Conservation (phyloP, 495 filamentous ascomycete species). For the Diplogelasinospora grovesii region DNA sequence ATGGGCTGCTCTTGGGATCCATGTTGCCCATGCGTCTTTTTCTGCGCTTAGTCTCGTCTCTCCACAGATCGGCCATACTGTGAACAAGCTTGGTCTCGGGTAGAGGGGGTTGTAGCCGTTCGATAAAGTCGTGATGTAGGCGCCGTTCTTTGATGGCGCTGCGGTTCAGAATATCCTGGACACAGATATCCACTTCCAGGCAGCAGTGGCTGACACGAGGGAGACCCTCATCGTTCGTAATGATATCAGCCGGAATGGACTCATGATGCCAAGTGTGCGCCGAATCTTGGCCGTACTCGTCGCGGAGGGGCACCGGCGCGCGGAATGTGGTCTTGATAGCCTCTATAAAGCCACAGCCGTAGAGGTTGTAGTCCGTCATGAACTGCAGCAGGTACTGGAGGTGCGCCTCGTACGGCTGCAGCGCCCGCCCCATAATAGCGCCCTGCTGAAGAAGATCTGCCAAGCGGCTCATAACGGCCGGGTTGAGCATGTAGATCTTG, state of each 20-base stretch:
- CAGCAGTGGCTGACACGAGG: slow-evolving; percentile 80
- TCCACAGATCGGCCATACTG: slow-evolving; percentile 92
- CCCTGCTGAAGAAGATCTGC: slow-evolving; percentile 82
- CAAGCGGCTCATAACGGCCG: slow-evolving; percentile 70
- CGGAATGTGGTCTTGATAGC: slow-evolving; percentile 59
- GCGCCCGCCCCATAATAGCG: slow-evolving; percentile 67
- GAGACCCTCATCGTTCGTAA: slow-evolving; percentile 56
- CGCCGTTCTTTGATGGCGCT: slow-evolving; percentile 60
- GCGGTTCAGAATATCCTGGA: slow-evolving; percentile 83
- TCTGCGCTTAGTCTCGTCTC: slow-evolving; percentile 76
- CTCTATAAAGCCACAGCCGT: slow-evolving; percentile 80
- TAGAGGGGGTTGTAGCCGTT: slow-evolving; percentile 57
- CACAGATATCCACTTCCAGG: slow-evolving; percentile 82
- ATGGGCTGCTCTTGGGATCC: slow-evolving; percentile 62
- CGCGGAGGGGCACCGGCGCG: slow-evolving; percentile 60
- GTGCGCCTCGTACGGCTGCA: slow-evolving; percentile 93
- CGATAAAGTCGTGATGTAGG: slow-evolving; percentile 83
- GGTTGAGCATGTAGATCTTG: slow-evolving; percentile 90
- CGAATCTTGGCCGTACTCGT: slow-evolving; percentile 45
- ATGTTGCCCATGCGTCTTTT: slow-evolving; percentile 58
- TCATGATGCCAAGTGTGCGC: slow-evolving; percentile 74
- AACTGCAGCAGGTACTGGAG: slow-evolving; percentile 88
- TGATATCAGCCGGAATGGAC: slow-evolving; percentile 37
- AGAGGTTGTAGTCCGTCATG: slow-evolving; percentile 97
- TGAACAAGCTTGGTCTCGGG: slow-evolving; percentile 72